phyloP scores from a whole-genome alignment of 805 yeast species.

The Yueomyces sp. region DNA sequence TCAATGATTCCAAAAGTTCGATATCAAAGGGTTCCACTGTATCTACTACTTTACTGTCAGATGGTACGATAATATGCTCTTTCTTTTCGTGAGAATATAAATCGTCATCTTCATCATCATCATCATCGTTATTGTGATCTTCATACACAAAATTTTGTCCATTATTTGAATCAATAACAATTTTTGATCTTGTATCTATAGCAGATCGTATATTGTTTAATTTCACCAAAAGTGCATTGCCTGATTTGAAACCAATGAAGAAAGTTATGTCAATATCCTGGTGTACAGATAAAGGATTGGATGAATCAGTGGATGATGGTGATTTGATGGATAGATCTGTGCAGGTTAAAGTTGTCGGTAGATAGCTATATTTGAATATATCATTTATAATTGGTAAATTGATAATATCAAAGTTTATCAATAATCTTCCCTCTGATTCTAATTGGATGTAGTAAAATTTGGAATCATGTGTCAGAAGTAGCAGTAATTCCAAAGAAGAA shows the following conservation, averaged over 20 bases:
- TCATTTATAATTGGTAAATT: constrained; percentile 21
- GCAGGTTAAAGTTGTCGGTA: constrained; percentile 18
- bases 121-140: constrained; percentile 19
- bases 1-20: constrained; percentile 36
- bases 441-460: constrained; percentile 15
- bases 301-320: constrained; percentile 5
- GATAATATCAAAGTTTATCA: constrained; percentile 17
- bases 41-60: constrained; percentile 9
- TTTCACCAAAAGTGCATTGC: constrained; percentile 39
- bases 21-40: constrained; percentile 27
- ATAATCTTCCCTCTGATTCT: constrained; percentile 20
- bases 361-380: constrained; percentile 12
- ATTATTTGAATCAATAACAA: constrained; percentile 16
- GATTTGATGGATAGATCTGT: constrained; percentile 5
- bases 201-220: constrained; percentile 19
- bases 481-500: constrained; percentile 5
- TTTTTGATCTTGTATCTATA: constrained; percentile 26
- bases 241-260: constrained; percentile 49
- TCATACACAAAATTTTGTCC: constrained; percentile 21
- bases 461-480: constrained; percentile 17
- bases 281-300: constrained; percentile 5
- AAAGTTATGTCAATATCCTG: constrained; percentile 25
- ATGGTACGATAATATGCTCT: constrained; percentile 1
- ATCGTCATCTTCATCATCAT: constrained; percentile 17
- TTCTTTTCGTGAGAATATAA: constrained; percentile 6